These are phyloP conservation scores for Termitomyces sp. DNA, from an alignment of 768 basidiomycete genomes.

Conservation along the genomic window DNA sequence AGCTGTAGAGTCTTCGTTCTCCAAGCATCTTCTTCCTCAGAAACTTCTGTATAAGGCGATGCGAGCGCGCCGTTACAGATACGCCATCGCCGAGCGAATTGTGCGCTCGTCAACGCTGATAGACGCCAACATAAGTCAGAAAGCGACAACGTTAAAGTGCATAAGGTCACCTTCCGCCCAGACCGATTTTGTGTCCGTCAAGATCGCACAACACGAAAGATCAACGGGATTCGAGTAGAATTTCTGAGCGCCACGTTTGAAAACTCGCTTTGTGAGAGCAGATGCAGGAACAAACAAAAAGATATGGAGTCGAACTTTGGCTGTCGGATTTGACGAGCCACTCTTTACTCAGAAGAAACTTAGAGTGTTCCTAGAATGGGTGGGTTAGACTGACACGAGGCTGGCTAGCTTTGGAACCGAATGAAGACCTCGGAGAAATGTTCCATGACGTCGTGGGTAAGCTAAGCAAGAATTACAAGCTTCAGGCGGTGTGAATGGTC, in stretches of 20 bases:
- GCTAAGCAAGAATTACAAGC: background rate
- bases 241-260: slow-evolving; percentile 46
- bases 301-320: slow-evolving; percentile 61
- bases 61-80: slow-evolving; percentile 46
- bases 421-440: slow-evolving; percentile 44
- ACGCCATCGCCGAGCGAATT: slow-evolving; percentile 71
- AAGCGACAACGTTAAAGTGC: slow-evolving; percentile 9
- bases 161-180: slow-evolving; percentile 69
- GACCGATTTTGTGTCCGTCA: slow-evolving; percentile 73
- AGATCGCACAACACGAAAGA: slow-evolving; percentile 54
- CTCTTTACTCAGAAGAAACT: slow-evolving; percentile 59
- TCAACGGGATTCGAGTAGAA: slow-evolving; percentile 56
- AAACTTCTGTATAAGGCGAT: slow-evolving; percentile 23
- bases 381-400: slow-evolving; percentile 14
- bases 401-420: background rate
- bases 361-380: slow-evolving; percentile 49
- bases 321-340: slow-evolving; percentile 73
- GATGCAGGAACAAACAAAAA: slow-evolving; percentile 50
- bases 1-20: slow-evolving; percentile 51
- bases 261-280: background rate
- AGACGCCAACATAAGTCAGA: slow-evolving; percentile 12
- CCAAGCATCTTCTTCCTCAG: slow-evolving; percentile 61
- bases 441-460: slow-evolving; percentile 37
- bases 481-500: background rate
- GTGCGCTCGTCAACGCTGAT: slow-evolving; percentile 53